Conservation (phyloP, 768 basidiomycete species). For the Obba rivulosa region DNA sequence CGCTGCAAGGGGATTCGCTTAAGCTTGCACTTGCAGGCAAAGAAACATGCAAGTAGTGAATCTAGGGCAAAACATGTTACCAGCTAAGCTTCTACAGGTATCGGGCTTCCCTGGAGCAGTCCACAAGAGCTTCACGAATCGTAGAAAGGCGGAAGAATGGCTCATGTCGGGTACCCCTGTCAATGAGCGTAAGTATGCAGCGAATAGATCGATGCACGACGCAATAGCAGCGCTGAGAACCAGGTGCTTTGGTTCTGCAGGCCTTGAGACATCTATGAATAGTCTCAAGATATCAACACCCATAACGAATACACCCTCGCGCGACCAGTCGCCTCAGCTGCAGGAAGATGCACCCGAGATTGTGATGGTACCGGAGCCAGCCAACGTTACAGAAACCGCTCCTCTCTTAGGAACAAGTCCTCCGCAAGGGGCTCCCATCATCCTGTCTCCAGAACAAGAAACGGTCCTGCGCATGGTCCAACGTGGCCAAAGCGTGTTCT, state of each 20-base stretch:
- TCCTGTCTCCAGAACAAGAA: conserved; percentile 49
- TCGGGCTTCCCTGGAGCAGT: conserved; percentile 46
- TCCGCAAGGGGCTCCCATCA: background rate
- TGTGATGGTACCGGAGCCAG: background rate
- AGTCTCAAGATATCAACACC: background rate
- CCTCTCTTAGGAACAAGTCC: background rate
- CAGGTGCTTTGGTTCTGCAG: background rate
- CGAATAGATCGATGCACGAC: background rate
- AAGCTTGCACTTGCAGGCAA: conserved; percentile 33
- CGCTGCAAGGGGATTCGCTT: too few species aligned
- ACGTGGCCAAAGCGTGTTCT: conserved; percentile 66
- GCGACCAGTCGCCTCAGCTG: background rate
- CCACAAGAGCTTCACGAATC: conserved; percentile 47
- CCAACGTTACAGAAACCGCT: background rate
- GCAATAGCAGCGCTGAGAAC: background rate
- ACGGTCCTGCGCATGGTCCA: conserved; percentile 48
- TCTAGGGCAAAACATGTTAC: background rate
- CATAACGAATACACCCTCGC: background rate
- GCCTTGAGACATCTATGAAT: background rate
- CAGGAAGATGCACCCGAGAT: background rate
- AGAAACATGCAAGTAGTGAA: conserved; percentile 34
- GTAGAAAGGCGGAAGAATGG: conserved; percentile 47
- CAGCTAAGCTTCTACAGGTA: conserved; percentile 31
- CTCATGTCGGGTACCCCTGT: background rate
- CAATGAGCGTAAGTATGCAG: background rate